Conservation (phyloP, 805 yeast genomes). For the Pichia deserticola region DNA sequence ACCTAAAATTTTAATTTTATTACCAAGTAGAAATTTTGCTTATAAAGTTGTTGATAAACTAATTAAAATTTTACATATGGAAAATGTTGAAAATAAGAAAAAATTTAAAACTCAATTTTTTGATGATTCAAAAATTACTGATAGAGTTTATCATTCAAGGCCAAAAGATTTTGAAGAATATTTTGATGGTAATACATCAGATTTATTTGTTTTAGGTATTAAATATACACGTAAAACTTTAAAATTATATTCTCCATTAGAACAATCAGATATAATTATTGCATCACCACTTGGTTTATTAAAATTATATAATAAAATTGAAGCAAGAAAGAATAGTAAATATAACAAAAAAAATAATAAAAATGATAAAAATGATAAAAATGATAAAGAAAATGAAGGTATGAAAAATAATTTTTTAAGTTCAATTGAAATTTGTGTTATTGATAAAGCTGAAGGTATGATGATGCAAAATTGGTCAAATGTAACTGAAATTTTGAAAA, state of each 20-base stretch:
- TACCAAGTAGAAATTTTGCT: slow-evolving; percentile 80
- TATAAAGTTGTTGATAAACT: slow-evolving; percentile 59
- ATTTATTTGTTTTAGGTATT: slow-evolving; percentile 84
- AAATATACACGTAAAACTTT: slow-evolving; percentile 84
- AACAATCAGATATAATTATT: slow-evolving; percentile 75
- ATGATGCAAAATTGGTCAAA: slow-evolving; percentile 94
- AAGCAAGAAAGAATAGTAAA: background rate
- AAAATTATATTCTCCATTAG: slow-evolving; percentile 77
- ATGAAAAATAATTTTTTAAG: slow-evolving; percentile 71
- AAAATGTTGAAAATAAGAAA: slow-evolving; percentile 72
- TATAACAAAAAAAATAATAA: background rate
- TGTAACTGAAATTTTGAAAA: slow-evolving; percentile 54
- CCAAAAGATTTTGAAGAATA: slow-evolving; percentile 76
- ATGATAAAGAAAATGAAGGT: slow-evolving; percentile 34
- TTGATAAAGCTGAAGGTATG: slow-evolving; percentile 80
- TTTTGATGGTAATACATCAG: slow-evolving; percentile 87
- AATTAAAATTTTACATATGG: slow-evolving; percentile 55
- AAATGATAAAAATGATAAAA: slow-evolving; percentile 1
- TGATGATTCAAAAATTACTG: slow-evolving; percentile 31
- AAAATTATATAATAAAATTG: slow-evolving; percentile 56
- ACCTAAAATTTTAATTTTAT: slow-evolving; percentile 74
- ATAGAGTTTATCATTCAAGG: slow-evolving; percentile 38
- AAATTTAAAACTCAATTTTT: slow-evolving; percentile 68
- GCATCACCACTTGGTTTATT: slow-evolving; percentile 91
- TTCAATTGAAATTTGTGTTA: slow-evolving; percentile 73